Conservation (phyloP, 2,329 filamentous ascomycete species). For the Diaporthe vaccinii region DNA sequence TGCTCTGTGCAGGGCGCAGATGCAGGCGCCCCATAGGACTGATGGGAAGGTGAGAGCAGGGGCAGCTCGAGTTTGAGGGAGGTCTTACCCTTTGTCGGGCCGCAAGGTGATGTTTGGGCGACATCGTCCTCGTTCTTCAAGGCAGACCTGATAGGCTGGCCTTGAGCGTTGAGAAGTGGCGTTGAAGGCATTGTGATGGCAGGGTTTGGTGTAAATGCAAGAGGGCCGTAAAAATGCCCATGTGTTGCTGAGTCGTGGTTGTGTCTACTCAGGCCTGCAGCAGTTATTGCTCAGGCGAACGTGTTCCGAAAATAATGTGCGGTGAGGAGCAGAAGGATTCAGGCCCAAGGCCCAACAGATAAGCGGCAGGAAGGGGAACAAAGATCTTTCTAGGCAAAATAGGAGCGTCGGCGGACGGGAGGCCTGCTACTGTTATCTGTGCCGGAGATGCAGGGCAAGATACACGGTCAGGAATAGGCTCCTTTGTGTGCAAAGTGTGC, state of each 20-base stretch:
- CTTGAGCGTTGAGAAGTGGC: slow-evolving; percentile 39
- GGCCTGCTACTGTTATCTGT: not conserved
- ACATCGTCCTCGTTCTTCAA: slow-evolving; percentile 41
- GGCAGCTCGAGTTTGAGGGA: not conserved
- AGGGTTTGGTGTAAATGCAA: not conserved
- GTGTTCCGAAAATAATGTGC: not conserved
- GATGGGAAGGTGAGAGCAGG: slow-evolving; percentile 6
- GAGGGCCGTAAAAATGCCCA: not conserved
- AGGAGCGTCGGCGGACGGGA: not conserved
- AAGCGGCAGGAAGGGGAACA: not conserved
- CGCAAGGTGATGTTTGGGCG: slow-evolving; percentile 24
- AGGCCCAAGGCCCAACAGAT: not conserved
- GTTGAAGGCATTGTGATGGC: slow-evolving; percentile 29
- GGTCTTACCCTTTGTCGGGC: slow-evolving; percentile 38
- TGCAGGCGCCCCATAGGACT: not conserved
- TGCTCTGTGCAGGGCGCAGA: slow-evolving; percentile 9
- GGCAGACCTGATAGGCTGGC: slow-evolving; percentile 40
- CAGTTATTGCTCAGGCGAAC: not conserved
- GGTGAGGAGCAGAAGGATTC: not conserved
- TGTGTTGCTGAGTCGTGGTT: not conserved
- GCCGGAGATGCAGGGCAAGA: not conserved
- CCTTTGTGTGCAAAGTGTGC: slow-evolving; percentile 1
- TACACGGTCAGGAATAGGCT: not conserved
- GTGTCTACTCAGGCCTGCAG: not conserved
- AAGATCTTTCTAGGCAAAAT: not conserved